Conservation (phyloP, 352 stramenopile species). For the Globisporangium cylindrosporum region DNA sequence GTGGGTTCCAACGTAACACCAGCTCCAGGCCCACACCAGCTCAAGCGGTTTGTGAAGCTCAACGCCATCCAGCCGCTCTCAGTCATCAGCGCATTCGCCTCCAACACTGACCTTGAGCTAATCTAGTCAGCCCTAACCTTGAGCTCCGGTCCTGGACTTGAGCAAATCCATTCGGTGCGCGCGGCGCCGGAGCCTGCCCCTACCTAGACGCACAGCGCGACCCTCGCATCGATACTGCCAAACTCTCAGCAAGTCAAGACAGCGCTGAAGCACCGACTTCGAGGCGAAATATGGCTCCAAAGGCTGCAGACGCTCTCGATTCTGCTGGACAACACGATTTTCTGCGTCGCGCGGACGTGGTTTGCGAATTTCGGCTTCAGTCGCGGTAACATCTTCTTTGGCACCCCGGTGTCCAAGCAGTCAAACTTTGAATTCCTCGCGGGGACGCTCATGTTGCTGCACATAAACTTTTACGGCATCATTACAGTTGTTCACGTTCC, state of each 20-base stretch:
- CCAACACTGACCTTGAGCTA: neutral
- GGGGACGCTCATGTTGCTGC: constrained; percentile 2
- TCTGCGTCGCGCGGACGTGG: neutral
- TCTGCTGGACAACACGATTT: constrained; percentile 24
- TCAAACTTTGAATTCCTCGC: constrained; percentile 25
- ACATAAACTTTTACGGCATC: neutral
- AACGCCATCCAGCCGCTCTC: neutral
- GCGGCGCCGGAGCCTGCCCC: neutral
- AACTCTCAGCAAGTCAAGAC: neutral
- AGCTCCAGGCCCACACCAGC: neutral
- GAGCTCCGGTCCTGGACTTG: neutral
- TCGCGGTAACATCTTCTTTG: constrained; percentile 23
- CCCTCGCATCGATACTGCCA: neutral
- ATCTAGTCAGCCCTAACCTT: neutral
- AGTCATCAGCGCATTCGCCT: neutral
- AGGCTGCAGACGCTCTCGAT: constrained; percentile 16
- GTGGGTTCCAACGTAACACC: neutral
- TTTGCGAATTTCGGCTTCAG: neutral
- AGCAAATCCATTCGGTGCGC: neutral
- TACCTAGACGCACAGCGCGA: neutral
- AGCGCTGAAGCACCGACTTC: neutral
- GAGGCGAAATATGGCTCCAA: constrained; percentile 6
- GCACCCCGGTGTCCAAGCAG: constrained; percentile 22
- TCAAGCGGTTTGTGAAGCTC: neutral
- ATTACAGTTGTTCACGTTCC: neutral